Percentiles rank a stretch among this genome's conserved stretches.
Conservation (phyloP, 2,329 filamentous ascomycete genomes). For the Cucurbitaria berberidis region DNA sequence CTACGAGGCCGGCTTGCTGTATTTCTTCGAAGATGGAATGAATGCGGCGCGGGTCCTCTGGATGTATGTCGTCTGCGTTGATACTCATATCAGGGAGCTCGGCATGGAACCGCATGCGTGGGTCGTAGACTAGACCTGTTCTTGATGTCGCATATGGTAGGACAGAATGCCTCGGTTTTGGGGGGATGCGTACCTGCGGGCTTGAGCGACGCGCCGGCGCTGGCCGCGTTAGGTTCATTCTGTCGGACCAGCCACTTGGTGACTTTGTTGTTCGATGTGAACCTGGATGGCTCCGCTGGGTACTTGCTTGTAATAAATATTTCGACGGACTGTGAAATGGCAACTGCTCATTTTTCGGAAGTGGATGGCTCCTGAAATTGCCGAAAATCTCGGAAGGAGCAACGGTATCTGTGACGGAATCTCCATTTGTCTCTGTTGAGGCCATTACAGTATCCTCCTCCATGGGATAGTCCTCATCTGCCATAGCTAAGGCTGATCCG, state of each 20-base stretch:
- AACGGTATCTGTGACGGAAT: slow-evolving; percentile 30
- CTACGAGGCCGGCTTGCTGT: slow-evolving; percentile 79
- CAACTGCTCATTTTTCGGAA: slow-evolving; percentile 32
- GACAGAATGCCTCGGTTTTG: slow-evolving; percentile 43
- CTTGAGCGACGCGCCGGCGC: slow-evolving; percentile 21
- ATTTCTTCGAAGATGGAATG: slow-evolving; percentile 92
- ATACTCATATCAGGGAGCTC: slow-evolving; percentile 61
- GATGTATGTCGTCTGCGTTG: slow-evolving; percentile 75
- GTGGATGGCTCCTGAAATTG: slow-evolving; percentile 15
- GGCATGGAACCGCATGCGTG: slow-evolving; percentile 93
- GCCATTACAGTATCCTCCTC: slow-evolving; percentile 36
- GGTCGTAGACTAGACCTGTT: slow-evolving; percentile 73
- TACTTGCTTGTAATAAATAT: slow-evolving; percentile 10
- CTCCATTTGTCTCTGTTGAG: slow-evolving; percentile 44
- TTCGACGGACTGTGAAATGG: slow-evolving; percentile 34
- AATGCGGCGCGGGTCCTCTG: slow-evolving; percentile 91
- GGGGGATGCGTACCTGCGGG: slow-evolving; percentile 38
- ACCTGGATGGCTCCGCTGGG: slow-evolving; percentile 9
- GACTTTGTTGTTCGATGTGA: slow-evolving; percentile 12
- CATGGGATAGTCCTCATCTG: slow-evolving; percentile 39
- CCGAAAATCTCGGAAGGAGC: slow-evolving; percentile 38
- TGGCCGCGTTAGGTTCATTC: slow-evolving; percentile 28
- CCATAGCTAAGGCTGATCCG: slow-evolving; percentile 25
- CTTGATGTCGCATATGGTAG: slow-evolving; percentile 40
- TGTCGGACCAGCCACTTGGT: slow-evolving; percentile 25